Evolutionary conservation across 1,284 basidiomycete genomes (phyloP).

Genomic region (Rhodotorula sp.): DNA sequence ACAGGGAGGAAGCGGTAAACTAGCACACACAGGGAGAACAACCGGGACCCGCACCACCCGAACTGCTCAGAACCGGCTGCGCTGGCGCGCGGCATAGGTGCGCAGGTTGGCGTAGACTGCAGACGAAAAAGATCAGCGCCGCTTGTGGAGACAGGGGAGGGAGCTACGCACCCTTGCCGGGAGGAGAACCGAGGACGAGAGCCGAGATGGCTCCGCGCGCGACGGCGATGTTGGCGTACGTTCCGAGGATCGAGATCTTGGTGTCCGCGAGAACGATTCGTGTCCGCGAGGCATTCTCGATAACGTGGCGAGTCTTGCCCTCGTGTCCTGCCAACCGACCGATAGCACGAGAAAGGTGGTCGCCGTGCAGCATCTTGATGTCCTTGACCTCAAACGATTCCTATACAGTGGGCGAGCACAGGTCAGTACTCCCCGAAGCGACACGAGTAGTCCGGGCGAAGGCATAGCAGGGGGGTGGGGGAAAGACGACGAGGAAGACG

Average conservation of each 20-base stretch:
- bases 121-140: too few species aligned
- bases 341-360: constrained; percentile 93
- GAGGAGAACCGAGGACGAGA: constrained; percentile 51
- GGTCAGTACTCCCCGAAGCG: too few species aligned
- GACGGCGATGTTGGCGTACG: constrained; percentile 96
- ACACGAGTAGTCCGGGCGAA: too few species aligned
- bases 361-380: constrained; percentile 95
- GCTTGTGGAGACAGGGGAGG: background rate
- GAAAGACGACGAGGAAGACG: background rate
- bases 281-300: constrained; percentile 94
- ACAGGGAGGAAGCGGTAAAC: background rate
- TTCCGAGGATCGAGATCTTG: constrained; percentile 92
- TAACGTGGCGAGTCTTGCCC: constrained; percentile 97
- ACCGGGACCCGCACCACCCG: background rate
- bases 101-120: constrained; percentile 1
- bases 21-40: background rate
- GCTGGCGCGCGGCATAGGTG: background rate
- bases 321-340: constrained; percentile 98
- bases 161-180: constrained; percentile 32
- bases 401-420: background rate
- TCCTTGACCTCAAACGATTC: constrained; percentile 77
- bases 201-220: constrained; percentile 92
- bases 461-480: background rate
- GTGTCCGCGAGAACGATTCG: constrained; percentile 96
- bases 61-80: constrained; percentile 5